A percentile compares a stretch with the other conserved stretches of the same genome.
Evolutionary conservation across 2,329 filamentous ascomycete species (phyloP).

Genomic region (Alternaria gaisen): DNA sequence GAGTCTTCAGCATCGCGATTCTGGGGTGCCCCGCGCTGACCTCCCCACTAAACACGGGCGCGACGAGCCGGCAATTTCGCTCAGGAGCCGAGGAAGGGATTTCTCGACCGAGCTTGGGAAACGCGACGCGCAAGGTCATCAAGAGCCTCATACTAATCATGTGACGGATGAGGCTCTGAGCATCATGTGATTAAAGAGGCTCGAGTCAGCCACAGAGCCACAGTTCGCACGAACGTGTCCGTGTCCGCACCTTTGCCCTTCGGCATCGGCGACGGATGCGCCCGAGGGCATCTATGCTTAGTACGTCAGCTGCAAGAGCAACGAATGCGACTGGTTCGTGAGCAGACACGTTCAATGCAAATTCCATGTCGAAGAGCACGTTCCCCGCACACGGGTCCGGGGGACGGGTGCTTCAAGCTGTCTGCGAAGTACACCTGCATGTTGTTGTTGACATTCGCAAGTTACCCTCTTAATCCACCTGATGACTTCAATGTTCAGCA

Average conservation of each 20-base stretch:
- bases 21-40: constrained; percentile 12
- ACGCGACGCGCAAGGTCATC: not conserved
- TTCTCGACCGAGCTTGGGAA: constrained; percentile 8
- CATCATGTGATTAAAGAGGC: not conserved
- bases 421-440: not conserved
- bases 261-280: not conserved
- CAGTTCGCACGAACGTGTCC: constrained; percentile 3
- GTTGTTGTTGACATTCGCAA: not conserved
- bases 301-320: not conserved
- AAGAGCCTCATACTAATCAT: constrained; percentile 1
- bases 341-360: not conserved
- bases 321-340: not conserved
- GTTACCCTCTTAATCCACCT: not conserved
- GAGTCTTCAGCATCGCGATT: not conserved
- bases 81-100: constrained; percentile 12
- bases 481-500: not conserved
- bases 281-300: not conserved
- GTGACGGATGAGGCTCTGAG: not conserved
- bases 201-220: not conserved
- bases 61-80: constrained; percentile 10
- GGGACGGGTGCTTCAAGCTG: not conserved
- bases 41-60: constrained; percentile 15
- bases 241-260: not conserved
- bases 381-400: not conserved
- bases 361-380: not conserved